Conservation (phyloP, 2,329 filamentous ascomycete species). For the Incumbomyces delicatus region DNA sequence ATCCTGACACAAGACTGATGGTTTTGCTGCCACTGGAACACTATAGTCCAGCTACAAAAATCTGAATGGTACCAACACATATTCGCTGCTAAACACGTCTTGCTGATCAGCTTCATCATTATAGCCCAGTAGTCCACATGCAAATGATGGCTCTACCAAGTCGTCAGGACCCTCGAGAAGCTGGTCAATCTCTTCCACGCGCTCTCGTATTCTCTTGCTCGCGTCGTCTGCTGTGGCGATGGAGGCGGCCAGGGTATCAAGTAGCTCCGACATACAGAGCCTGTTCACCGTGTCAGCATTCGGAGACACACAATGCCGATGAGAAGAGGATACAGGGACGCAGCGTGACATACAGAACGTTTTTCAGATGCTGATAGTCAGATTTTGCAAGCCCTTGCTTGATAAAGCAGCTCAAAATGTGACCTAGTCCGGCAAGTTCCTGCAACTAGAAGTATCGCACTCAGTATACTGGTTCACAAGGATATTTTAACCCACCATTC, state of each 20-base stretch:
- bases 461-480: background rate
- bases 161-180: background rate
- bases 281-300: background rate
- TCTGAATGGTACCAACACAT: too few relatives aligned
- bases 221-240: slow-evolving; percentile 5
- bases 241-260: slow-evolving; percentile 6
- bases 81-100: too few relatives aligned
- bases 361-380: slow-evolving; percentile 11
- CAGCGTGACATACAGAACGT: slow-evolving; percentile 4
- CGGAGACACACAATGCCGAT: background rate
- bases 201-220: slow-evolving; percentile 4
- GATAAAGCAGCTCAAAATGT: slow-evolving; percentile 10
- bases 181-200: slow-evolving; percentile 9
- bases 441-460: slow-evolving; percentile 6
- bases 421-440: slow-evolving; percentile 9
- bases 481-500: slow-evolving; percentile 1
- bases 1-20: too few relatives aligned
- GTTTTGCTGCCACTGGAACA: too few relatives aligned
- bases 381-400: slow-evolving; percentile 6
- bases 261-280: slow-evolving; percentile 10
- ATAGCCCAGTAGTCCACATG: too few relatives aligned
- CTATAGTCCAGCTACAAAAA: too few relatives aligned
- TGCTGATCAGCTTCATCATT: too few relatives aligned
- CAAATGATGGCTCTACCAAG: too few relatives aligned
- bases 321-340: background rate